Percentiles rank a stretch among this genome's conserved stretches.
Conservation (phyloP, 108 stramenopile species). For the Ochromonas danica region DNA sequence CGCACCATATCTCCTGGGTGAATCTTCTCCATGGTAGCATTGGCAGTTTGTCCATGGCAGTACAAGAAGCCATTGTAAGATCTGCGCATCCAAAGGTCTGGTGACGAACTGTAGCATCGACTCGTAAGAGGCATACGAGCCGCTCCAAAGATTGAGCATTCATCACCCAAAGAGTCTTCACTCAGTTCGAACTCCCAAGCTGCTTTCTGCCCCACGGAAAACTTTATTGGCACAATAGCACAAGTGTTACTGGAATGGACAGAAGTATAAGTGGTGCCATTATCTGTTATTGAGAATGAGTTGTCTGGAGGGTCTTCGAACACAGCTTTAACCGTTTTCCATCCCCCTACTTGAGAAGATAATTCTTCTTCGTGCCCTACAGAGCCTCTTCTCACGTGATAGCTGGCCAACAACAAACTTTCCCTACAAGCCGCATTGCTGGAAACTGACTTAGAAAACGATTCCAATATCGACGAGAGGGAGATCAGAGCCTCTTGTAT, state of each 20-base stretch:
- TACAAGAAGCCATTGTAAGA: conserved; percentile 60
- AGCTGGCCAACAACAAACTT: no score
- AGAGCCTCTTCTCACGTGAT: no score
- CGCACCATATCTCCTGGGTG: conserved; percentile 57
- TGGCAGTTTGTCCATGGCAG: conserved; percentile 44
- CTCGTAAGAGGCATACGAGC: conserved; percentile 49
- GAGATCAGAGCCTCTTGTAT: no score
- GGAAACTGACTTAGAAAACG: no score
- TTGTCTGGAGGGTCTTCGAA: conserved; percentile 27
- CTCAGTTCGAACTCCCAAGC: conserved; percentile 29
- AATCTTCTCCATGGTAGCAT: conserved; percentile 41
- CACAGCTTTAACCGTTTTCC: conserved; percentile 10
- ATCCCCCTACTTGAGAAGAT: conserved; percentile 18
- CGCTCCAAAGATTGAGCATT: conserved; percentile 55
- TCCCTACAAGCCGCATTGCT: no score
- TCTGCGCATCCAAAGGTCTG: conserved; percentile 57
- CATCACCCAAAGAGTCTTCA: conserved; percentile 39
- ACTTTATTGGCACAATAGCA: neutral
- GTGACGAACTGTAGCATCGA: conserved; percentile 55
- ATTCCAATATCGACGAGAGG: no score
- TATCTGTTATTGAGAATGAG: conserved; percentile 20
- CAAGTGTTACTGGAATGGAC: conserved; percentile 29
- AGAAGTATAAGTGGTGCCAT: conserved; percentile 27
- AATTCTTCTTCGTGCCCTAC: no score
- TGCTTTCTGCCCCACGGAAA: neutral